These are phyloP conservation scores for Blastobotrys mokoenaii DNA, from an alignment of 805 yeast genomes.

Conservation along the genomic window DNA sequence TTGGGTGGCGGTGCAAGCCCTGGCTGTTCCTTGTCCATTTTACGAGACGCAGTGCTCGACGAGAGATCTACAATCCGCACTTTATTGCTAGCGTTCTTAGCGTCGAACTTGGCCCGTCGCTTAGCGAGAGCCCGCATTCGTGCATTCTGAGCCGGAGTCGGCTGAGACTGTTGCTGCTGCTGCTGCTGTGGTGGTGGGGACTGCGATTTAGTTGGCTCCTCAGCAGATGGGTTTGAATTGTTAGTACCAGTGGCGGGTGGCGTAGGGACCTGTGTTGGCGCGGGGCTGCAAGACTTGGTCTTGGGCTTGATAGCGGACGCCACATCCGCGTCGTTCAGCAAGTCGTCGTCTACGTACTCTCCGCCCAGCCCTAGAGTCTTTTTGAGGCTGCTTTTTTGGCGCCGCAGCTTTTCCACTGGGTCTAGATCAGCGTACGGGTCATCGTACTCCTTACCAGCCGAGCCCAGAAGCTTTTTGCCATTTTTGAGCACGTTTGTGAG, in stretches of 20 bases:
- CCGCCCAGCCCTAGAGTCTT: constrained; percentile 37
- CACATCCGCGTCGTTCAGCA: constrained; percentile 26
- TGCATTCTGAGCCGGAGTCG: constrained; percentile 29
- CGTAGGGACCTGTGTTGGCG: neutral
- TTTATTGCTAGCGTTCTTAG: constrained; percentile 42
- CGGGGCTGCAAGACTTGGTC: neutral
- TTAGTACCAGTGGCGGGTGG: neutral
- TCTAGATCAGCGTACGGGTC: constrained; percentile 32
- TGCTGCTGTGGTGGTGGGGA: constrained; percentile 4
- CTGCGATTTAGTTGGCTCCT: constrained; percentile 4
- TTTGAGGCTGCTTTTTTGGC: constrained; percentile 40
- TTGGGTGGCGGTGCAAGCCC: constrained; percentile 21
- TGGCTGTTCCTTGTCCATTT: constrained; percentile 11
- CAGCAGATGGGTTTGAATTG: neutral
- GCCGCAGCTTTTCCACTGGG: constrained; percentile 40
- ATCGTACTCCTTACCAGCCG: constrained; percentile 45
- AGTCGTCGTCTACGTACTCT: constrained; percentile 31
- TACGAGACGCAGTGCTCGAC: constrained; percentile 22
- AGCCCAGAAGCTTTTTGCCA: constrained; percentile 50
- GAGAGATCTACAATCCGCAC: constrained; percentile 30
- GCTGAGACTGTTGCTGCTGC: neutral
- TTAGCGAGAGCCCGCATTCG: constrained; percentile 72
- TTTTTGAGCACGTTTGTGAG: constrained; percentile 29
- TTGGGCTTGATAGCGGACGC: neutral
- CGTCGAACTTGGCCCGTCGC: constrained; percentile 22